Evolutionary conservation across 164 flowering plant species (phyloP).

Genomic region (Vitis vinifera): DNA sequence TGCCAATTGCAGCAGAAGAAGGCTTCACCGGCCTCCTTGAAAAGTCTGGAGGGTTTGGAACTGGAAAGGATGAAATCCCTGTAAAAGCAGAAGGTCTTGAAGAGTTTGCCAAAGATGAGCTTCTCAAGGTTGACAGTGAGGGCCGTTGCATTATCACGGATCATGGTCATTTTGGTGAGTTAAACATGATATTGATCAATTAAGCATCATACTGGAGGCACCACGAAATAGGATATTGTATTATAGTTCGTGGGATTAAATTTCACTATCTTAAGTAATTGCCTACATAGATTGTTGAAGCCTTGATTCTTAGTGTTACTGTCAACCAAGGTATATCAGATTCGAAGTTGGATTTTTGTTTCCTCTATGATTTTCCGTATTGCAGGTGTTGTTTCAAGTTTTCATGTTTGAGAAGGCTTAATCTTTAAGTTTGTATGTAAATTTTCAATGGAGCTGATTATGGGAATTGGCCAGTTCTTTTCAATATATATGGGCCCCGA

Average conservation of each 20-base stretch:
- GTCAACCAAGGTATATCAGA: background rate
- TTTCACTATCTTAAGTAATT: background rate
- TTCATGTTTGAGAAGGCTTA: background rate
- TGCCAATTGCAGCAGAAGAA: constrained; percentile 91
- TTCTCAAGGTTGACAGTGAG: constrained; percentile 78
- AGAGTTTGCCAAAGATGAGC: constrained; percentile 58
- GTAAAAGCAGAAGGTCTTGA: constrained; percentile 49
- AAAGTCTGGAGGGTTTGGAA: constrained; percentile 20
- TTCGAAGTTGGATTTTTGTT: background rate
- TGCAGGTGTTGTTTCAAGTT: background rate
- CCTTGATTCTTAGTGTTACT: background rate
- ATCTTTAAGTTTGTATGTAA: background rate
- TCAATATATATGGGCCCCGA: constrained; percentile 95
- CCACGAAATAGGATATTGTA: background rate
- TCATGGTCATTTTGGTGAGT: constrained; percentile 93
- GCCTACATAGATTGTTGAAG: background rate
- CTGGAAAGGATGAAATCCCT: constrained; percentile 24
- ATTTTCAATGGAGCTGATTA: background rate
- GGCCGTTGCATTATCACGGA: constrained; percentile 97
- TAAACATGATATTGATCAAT: background rate
- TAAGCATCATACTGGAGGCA: background rate
- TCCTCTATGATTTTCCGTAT: background rate
- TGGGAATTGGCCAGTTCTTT: constrained; percentile 59
- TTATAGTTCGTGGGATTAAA: background rate
- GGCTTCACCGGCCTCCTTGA: constrained; percentile 84